Conservation (phyloP, 2,329 filamentous ascomycete genomes). For the Akanthomyces uredinophilus region DNA sequence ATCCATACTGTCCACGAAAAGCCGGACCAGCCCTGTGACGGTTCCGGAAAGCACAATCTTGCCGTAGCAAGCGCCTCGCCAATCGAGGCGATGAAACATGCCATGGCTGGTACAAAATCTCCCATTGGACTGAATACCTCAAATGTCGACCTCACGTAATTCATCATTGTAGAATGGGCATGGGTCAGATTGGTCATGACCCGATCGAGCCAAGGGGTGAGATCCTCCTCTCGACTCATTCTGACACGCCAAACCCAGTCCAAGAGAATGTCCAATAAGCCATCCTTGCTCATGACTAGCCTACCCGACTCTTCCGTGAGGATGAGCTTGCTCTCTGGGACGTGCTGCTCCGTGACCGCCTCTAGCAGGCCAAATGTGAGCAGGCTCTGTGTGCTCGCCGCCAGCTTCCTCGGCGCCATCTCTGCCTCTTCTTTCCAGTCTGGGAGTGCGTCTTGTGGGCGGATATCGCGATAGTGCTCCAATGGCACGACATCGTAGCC, state of each 20-base stretch:
- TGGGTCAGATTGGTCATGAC: neutral
- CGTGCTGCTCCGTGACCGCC: neutral
- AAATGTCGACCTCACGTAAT: neutral
- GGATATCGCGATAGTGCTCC: neutral
- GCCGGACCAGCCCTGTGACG: neutral
- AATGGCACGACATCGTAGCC: neutral
- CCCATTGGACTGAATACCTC: neutral
- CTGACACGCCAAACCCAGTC: neutral
- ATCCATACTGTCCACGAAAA: neutral
- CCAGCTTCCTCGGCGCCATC: neutral
- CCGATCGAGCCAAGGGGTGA: neutral
- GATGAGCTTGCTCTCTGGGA: neutral
- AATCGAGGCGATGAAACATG: neutral
- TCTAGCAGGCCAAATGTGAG: neutral
- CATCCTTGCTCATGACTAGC: neutral
- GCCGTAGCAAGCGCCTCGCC: neutral
- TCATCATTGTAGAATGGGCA: neutral
- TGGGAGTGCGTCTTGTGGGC: neutral
- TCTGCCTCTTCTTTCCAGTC: neutral
- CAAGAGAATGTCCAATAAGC: neutral
- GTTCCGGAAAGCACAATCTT: neutral
- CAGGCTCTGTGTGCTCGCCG: neutral
- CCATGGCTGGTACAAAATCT: neutral
- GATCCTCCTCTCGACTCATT: neutral
- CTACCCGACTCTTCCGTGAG: neutral